These are phyloP conservation scores for Pleurotus ostreatus DNA, from an alignment of 768 basidiomycete genomes.

Conservation along the genomic window DNA sequence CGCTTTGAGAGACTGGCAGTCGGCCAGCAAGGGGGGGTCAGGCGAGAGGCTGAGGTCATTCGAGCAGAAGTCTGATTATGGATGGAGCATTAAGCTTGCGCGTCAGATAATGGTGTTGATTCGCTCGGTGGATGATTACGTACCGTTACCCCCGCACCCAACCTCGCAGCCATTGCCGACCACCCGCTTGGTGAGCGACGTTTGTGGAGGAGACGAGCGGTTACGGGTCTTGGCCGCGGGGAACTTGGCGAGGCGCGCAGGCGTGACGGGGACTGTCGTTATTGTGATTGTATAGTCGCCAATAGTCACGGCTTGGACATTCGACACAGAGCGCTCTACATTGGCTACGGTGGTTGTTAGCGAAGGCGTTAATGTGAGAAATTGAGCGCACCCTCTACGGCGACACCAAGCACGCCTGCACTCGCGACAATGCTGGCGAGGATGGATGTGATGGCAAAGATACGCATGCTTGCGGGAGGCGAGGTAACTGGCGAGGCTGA, in stretches of 20 bases:
- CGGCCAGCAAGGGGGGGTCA: slow-evolving; percentile 1
- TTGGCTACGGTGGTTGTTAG: too few species aligned
- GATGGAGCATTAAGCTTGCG: not conserved
- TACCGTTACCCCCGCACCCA: not conserved
- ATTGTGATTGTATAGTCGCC: not conserved
- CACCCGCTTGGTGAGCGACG: slow-evolving; percentile 1
- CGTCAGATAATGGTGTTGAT: not conserved
- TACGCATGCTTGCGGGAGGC: too few species aligned
- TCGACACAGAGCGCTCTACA: too few species aligned
- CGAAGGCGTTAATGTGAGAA: too few species aligned
- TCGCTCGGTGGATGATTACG: not conserved
- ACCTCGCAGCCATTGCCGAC: not conserved
- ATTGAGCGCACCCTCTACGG: too few species aligned
- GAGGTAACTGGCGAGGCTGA: too few species aligned
- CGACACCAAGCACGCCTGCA: too few species aligned
- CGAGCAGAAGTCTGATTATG: not conserved
- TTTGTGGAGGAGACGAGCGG: not conserved
- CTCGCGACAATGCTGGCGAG: too few species aligned
- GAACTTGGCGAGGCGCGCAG: not conserved
- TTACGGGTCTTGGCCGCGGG: not conserved
- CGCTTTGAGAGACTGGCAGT: not conserved
- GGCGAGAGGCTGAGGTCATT: slow-evolving; percentile 6
- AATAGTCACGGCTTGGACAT: not conserved
- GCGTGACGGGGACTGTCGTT: not conserved
- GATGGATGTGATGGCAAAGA: too few species aligned